Conservation (phyloP, 495 filamentous ascomycete genomes). For the Daldinia concentrica region DNA sequence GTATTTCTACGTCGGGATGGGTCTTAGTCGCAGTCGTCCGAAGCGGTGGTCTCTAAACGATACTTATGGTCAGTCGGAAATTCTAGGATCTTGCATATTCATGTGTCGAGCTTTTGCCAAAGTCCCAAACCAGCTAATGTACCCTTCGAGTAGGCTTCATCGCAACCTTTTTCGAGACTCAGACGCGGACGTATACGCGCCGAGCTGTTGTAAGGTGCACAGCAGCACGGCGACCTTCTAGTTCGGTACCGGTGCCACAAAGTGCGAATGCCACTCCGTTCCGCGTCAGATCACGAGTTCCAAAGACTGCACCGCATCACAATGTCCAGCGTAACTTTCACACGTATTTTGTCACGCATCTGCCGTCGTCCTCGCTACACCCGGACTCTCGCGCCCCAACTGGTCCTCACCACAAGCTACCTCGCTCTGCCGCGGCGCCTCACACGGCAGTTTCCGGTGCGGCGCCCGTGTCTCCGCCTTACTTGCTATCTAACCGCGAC, state of each 20-base stretch:
- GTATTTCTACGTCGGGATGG: slow-evolving; percentile 21
- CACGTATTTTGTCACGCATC: slow-evolving; percentile 95
- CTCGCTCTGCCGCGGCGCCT: slow-evolving; percentile 82
- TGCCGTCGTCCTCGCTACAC: slow-evolving; percentile 91
- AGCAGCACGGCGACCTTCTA: slow-evolving; percentile 15
- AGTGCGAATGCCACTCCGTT: slow-evolving; percentile 16
- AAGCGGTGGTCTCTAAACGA: slow-evolving; percentile 47
- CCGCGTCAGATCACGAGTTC: slow-evolving; percentile 22
- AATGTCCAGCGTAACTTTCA: slow-evolving; percentile 73
- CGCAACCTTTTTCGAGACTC: slow-evolving; percentile 57
- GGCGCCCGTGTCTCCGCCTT: slow-evolving; percentile 63
- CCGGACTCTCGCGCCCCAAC: slow-evolving; percentile 74
- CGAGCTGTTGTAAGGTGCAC: slow-evolving; percentile 34
- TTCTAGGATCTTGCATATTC: background rate
- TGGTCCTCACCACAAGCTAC: slow-evolving; percentile 81
- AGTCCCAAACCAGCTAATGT: slow-evolving; percentile 11
- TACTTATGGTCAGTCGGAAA: slow-evolving; percentile 43
- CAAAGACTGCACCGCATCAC: slow-evolving; percentile 6
- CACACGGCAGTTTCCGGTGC: slow-evolving; percentile 67
- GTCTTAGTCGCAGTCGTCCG: slow-evolving; percentile 31
- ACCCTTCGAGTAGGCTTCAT: slow-evolving; percentile 52
- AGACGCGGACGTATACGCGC: slow-evolving; percentile 22
- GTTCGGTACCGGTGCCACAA: slow-evolving; percentile 18
- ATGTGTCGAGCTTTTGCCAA: background rate
- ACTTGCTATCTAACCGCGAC: slow-evolving; percentile 70